These are phyloP conservation scores for Globisporangium cylindrosporum DNA, from an alignment of 352 stramenopile species.

Conservation along the genomic window DNA sequence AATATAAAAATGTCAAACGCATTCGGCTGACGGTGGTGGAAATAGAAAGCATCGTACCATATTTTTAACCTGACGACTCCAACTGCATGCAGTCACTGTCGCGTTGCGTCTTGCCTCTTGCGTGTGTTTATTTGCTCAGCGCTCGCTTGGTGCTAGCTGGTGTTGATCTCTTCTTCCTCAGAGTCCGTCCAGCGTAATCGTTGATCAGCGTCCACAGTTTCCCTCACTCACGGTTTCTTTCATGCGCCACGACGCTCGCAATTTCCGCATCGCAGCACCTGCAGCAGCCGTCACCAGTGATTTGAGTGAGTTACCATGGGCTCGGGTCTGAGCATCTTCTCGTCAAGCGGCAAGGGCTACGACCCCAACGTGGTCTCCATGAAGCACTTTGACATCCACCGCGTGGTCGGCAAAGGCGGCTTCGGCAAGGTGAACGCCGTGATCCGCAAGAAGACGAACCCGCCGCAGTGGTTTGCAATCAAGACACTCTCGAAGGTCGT, in stretches of 20 bases:
- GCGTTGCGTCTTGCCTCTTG: not conserved
- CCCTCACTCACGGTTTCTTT: not conserved
- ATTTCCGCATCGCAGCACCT: not conserved
- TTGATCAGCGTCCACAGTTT: not conserved
- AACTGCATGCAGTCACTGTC: not conserved
- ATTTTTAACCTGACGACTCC: not conserved
- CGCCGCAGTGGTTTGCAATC: constrained; percentile 60
- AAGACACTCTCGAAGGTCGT: constrained; percentile 68
- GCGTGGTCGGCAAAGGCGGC: constrained; percentile 58
- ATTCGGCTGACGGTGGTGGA: not conserved
- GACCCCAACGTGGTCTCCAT: constrained; percentile 51
- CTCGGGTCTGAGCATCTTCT: constrained; percentile 18
- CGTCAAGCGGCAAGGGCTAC: constrained; percentile 9
- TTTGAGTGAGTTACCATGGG: constrained; percentile 7
- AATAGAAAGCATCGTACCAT: not conserved
- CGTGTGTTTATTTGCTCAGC: not conserved
- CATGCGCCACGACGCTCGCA: not conserved
- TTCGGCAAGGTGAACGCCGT: constrained; percentile 80
- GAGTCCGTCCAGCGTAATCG: not conserved
- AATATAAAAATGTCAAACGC: not conserved
- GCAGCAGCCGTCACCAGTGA: not conserved
- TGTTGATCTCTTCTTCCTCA: not conserved
- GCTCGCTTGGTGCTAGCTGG: not conserved
- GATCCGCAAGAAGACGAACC: constrained; percentile 52
- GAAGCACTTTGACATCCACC: constrained; percentile 62